These are phyloP conservation scores for Mycena rebaudengoi DNA, from an alignment of 768 basidiomycete species.

Conservation along the genomic window DNA sequence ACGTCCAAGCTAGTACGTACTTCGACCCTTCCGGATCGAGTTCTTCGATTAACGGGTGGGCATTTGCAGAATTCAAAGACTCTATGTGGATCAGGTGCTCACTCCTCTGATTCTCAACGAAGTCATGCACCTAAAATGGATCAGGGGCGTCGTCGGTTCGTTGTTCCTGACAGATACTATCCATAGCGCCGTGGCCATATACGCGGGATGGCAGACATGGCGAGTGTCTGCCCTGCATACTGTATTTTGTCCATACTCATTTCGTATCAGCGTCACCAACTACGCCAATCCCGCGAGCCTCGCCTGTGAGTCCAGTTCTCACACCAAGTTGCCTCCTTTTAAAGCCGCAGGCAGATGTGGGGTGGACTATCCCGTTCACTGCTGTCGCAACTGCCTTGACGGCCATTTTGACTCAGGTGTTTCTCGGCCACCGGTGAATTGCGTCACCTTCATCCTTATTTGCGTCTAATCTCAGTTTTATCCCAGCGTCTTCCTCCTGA, in stretches of 20 bases:
- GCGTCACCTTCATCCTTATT: neutral
- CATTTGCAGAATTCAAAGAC: slow-evolving; percentile 36
- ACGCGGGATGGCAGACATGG: slow-evolving; percentile 30
- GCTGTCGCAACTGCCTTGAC: slow-evolving; percentile 39
- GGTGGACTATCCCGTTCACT: slow-evolving; percentile 45
- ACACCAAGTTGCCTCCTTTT: neutral
- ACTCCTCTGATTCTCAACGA: neutral
- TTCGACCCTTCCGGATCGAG: neutral
- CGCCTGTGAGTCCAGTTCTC: slow-evolving; percentile 6
- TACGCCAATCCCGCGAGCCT: slow-evolving; percentile 23
- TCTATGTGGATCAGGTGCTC: slow-evolving; percentile 31
- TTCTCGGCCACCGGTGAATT: slow-evolving; percentile 40
- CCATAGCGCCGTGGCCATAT: slow-evolving; percentile 34
- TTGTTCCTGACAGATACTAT: slow-evolving; percentile 36
- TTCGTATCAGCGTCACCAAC: slow-evolving; percentile 23
- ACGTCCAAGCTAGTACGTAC: slow-evolving; percentile 23
- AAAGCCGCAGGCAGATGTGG: slow-evolving; percentile 23
- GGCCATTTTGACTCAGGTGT: slow-evolving; percentile 44
- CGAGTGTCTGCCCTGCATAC: neutral
- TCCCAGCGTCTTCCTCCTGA: slow-evolving; percentile 24
- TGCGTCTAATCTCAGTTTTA: neutral
- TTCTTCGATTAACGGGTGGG: too few relatives aligned
- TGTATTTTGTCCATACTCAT: neutral
- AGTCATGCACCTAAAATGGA: neutral
- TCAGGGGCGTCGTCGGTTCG: slow-evolving; percentile 30